Evolutionary conservation across 2,329 filamentous ascomycete genomes (phyloP).

Genomic region (Penicillium sp.): DNA sequence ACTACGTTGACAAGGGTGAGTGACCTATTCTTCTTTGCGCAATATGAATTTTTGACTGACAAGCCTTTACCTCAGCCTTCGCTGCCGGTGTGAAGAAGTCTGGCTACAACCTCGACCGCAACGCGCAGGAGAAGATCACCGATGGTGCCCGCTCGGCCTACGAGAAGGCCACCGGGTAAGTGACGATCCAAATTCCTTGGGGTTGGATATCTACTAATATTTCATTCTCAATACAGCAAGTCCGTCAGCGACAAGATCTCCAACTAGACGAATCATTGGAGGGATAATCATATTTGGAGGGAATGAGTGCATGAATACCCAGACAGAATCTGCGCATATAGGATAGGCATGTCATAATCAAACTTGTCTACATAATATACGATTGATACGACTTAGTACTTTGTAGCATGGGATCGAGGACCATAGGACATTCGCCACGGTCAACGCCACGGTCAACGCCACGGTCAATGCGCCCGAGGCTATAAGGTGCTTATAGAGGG

Average conservation of each 20-base stretch:
- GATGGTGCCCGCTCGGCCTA: slow-evolving; percentile 2
- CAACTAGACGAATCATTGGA: neutral
- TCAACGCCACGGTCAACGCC: too few relatives aligned
- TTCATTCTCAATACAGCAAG: neutral
- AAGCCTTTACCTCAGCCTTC: neutral
- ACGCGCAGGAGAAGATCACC: slow-evolving; percentile 5
- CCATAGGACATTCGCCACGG: neutral
- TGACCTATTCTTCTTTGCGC: neutral
- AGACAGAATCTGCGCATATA: neutral
- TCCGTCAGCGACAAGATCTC: neutral
- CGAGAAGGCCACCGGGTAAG: slow-evolving; percentile 7
- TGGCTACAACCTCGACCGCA: slow-evolving; percentile 3
- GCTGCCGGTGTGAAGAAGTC: slow-evolving; percentile 1
- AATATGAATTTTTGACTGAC: neutral
- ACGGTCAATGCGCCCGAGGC: neutral
- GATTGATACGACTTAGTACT: neutral
- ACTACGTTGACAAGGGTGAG: slow-evolving; percentile 7
- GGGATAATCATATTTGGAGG: neutral
- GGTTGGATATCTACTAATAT: neutral
- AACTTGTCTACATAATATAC: neutral
- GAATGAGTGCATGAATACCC: slow-evolving; percentile 2
- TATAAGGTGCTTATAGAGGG: neutral
- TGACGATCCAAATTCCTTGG: neutral
- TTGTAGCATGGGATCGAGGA: neutral
- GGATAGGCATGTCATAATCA: neutral